These are phyloP conservation scores for Talaromyces sp. DNA, from an alignment of 2,329 filamentous ascomycete species.

Conservation along the genomic window DNA sequence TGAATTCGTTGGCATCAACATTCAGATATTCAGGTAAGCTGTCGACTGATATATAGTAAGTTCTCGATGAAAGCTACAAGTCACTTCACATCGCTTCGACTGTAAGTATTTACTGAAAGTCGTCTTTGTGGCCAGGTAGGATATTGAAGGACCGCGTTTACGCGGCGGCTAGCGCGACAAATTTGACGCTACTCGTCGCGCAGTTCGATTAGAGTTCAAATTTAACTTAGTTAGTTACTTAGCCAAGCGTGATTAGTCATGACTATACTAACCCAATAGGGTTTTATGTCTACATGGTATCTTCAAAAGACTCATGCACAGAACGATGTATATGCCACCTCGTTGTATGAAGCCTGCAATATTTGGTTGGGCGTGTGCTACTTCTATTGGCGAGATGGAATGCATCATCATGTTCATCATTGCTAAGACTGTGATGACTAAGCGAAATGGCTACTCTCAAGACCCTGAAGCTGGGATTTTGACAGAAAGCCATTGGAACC, in stretches of 20 bases:
- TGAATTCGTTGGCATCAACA: no score
- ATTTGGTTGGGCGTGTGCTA: neutral
- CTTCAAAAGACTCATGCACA: neutral
- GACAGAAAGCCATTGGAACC: neutral
- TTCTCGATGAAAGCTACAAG: no score
- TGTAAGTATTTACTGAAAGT: no score
- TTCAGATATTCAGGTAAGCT: no score
- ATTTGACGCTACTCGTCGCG: neutral
- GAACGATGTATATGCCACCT: neutral
- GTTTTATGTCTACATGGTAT: neutral
- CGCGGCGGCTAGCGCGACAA: neutral
- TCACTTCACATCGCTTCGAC: no score
- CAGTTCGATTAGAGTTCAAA: neutral
- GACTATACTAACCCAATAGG: neutral
- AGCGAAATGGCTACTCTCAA: neutral
- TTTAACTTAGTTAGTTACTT: no score
- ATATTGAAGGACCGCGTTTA: neutral
- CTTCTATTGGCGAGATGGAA: neutral
- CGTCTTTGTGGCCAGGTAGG: no score
- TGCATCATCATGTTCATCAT: no score
- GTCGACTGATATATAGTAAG: no score
- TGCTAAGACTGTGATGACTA: no score
- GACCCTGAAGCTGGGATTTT: neutral
- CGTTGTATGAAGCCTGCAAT: neutral
- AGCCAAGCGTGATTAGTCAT: neutral